phyloP scores from a whole-genome alignment of 1,284 basidiomycete genomes.

The Ustilago cynodontis region DNA sequence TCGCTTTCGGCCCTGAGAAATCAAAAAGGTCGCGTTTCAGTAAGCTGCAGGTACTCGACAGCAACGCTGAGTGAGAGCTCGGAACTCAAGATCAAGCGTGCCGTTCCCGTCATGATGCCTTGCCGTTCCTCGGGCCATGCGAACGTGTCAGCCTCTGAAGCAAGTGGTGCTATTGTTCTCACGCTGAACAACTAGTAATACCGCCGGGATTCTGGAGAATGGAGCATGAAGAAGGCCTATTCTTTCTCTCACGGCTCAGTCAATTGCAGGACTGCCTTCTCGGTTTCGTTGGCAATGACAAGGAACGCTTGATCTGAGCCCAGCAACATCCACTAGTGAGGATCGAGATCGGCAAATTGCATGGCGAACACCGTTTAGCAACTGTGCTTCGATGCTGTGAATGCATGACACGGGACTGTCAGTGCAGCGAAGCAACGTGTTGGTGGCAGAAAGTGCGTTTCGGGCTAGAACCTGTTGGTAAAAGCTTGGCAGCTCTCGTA shows the following conservation, averaged over 20 bases:
- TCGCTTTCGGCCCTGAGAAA: neutral
- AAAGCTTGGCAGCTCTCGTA: neutral
- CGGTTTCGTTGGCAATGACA: neutral
- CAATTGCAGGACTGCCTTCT: neutral
- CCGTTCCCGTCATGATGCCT: neutral
- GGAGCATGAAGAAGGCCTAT: neutral
- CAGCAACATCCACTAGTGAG: neutral
- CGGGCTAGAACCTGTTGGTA: neutral
- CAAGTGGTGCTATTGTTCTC: neutral
- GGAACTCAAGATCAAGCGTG: neutral
- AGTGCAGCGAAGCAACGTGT: neutral
- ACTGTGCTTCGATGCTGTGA: neutral
- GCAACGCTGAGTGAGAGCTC: slow-evolving; percentile 13
- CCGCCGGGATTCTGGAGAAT: neutral
- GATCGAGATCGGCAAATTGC: neutral
- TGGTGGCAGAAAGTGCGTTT: neutral
- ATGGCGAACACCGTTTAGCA: neutral
- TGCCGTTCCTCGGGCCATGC: no score
- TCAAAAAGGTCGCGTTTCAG: neutral
- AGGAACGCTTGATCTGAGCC: neutral
- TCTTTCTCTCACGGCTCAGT: neutral
- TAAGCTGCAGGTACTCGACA: neutral
- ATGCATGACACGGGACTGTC: neutral
- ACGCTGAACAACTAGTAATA: neutral
- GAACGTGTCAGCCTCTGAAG: neutral